Base-by-base conservation (phyloP, 768 basidiomycete species). In the Mycena haematopus region DNA sequence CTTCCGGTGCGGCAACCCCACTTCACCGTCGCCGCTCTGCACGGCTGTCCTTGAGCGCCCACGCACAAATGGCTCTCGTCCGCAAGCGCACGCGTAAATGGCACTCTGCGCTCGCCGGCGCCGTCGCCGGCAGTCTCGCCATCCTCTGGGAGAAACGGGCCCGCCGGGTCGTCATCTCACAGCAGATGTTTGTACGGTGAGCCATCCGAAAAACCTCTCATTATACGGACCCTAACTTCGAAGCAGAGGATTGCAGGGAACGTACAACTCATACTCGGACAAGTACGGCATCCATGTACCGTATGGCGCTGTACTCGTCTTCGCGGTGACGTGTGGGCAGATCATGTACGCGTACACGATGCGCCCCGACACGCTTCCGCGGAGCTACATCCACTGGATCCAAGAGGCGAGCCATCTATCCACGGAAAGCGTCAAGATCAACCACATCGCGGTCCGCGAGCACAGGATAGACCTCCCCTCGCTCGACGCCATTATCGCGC, bases 141-240 rank as follows among this genome's bases (percentile, higher is more conserved):
- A 86, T 96, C 46, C 79, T 89, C 71, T 93, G 89, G 73, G 94
- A 95, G 78, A 92, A 86, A 72, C 80, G 77, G 62, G 80, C 81
- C 2, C 74, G 91, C 38, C 79, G 92, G 58, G 75, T 79, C 13
- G 83, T 84, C n/a, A 90, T 95, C 64, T 90, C 90, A 0, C 93
- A 96, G 69, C 95, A 96, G 74, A 72, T 95, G 69, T 93, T 96
- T 76, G 94, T 96, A 53, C 85, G 94, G 93, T 88, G 60, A 52
- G 87, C 77, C n/a, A 6, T 6, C 7, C n/a, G 7, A 42, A 42
- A 9, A n/a, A n/a, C n/a, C 2, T 1, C 21, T 42, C n/a, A 7
- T 42, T 21, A 42, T 21, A 19, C 55, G 40, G 15, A n/a, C 52
- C 33, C 40, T 56, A 21, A 54, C 57, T 52, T 22, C 35, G 46